Percentiles rank a stretch among this genome's conserved stretches.
These are phyloP conservation scores for Yamadazyma aaseri DNA, from an alignment of 1,139 yeast genomes.

Conservation along the genomic window DNA sequence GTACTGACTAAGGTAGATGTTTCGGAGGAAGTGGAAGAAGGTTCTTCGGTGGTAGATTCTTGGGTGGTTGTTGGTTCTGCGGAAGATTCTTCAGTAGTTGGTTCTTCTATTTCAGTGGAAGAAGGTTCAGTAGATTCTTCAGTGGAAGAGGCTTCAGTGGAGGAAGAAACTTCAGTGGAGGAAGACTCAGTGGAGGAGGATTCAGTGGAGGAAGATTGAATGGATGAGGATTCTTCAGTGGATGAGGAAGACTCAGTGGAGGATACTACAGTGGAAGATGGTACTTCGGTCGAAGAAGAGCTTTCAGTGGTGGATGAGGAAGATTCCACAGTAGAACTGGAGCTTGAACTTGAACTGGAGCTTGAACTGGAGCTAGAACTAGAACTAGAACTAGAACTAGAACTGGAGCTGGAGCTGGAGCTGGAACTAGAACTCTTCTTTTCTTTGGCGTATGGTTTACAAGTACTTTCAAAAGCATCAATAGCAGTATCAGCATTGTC, in stretches of 20 bases:
- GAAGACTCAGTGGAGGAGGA: slow-evolving; percentile 6
- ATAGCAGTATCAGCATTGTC: slow-evolving; percentile 57
- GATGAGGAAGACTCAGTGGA: slow-evolving; percentile 10
- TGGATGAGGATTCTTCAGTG: slow-evolving; percentile 12
- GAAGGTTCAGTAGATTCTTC: slow-evolving; percentile 20
- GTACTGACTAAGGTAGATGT: slow-evolving; percentile 14
- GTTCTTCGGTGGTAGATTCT: slow-evolving; percentile 9
- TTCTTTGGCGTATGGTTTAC: slow-evolving; percentile 37
- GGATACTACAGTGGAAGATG: slow-evolving; percentile 16
- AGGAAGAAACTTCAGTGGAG: slow-evolving; percentile 9
- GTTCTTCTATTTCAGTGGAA: slow-evolving; percentile 13
- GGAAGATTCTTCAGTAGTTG: slow-evolving; percentile 11
- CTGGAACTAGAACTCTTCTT: slow-evolving; percentile 21
- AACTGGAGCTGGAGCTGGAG: slow-evolving; percentile 23
- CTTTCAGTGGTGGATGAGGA: slow-evolving; percentile 12
- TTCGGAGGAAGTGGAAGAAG: slow-evolving; percentile 9
- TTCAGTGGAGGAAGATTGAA: slow-evolving; percentile 5
- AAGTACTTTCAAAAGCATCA: slow-evolving; percentile 53
- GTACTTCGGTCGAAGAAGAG: slow-evolving; percentile 15
- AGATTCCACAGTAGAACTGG: slow-evolving; percentile 13
- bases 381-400: slow-evolving; percentile 28
- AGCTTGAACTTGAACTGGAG: slow-evolving; percentile 14
- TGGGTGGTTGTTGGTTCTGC: slow-evolving; percentile 8
- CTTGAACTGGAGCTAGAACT: slow-evolving; percentile 24
- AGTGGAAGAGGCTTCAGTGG: slow-evolving; percentile 16